Conservation (phyloP, 2,329 filamentous ascomycete species). For the Sordariomycetes sp. region DNA sequence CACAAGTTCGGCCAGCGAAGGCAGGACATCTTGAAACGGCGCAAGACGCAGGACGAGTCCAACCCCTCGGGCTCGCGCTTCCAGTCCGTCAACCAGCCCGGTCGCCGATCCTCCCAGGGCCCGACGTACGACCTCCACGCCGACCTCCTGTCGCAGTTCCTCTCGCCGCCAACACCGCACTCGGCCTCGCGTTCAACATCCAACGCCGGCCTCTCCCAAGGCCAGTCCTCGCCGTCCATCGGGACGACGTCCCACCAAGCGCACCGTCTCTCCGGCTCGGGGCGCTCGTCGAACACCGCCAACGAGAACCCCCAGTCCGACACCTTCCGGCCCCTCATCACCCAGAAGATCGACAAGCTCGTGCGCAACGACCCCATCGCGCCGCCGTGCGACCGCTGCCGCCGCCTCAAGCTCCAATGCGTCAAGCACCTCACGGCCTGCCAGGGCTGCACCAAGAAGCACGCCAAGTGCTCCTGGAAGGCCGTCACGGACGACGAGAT, state of each 20-base stretch:
- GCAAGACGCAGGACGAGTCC: constrained; percentile 18
- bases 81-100: constrained; percentile 13
- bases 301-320: constrained; percentile 18
- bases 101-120: constrained; percentile 18
- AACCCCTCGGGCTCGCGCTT: constrained; percentile 12
- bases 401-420: constrained; percentile 71
- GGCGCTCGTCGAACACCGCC: constrained; percentile 6
- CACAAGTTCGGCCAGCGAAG: constrained; percentile 49
- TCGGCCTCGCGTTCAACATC: constrained; percentile 10
- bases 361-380: constrained; percentile 63
- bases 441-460: constrained; percentile 81
- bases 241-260: constrained; percentile 10
- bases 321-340: constrained; percentile 47
- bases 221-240: constrained; percentile 14
- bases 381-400: constrained; percentile 80
- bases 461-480: constrained; percentile 81
- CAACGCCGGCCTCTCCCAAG: constrained; percentile 12
- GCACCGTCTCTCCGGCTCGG: constrained; percentile 8
- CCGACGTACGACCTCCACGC: constrained; percentile 39
- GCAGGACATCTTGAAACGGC: constrained; percentile 18
- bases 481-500: constrained; percentile 67
- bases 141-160: constrained; percentile 47
- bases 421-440: constrained; percentile 82
- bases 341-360: constrained; percentile 66
- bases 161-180: constrained; percentile 7